A percentile compares a stretch with the other conserved stretches of the same genome.
Evolutionary conservation across 2,329 filamentous ascomycete species (phyloP).

Genomic region (Elsinoe ampelina): DNA sequence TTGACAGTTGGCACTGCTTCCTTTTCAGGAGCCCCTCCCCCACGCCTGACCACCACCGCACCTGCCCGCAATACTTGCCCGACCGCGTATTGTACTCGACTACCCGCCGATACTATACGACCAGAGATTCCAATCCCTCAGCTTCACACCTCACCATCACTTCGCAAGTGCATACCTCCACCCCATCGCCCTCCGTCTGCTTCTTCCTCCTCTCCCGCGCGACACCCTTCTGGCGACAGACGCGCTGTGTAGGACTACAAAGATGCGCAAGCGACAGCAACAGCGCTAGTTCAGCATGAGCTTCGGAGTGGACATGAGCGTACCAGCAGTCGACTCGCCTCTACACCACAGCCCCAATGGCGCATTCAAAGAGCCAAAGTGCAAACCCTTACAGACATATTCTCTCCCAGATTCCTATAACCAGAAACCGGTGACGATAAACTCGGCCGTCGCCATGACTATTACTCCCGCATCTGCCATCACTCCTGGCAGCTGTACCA

Average conservation of each 20-base stretch:
- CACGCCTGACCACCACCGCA: constrained; percentile 2
- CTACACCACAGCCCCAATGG: constrained; percentile 11
- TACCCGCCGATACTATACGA: background rate
- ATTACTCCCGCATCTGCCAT: constrained; percentile 22
- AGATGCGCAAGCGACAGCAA: constrained; percentile 14
- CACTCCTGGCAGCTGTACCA: constrained; percentile 25
- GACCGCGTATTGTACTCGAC: background rate
- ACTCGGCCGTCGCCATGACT: constrained; percentile 18
- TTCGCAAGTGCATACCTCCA: background rate
- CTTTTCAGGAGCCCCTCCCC: constrained; percentile 12
- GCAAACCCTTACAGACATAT: constrained; percentile 11
- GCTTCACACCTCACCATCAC: background rate
- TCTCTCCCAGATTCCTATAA: constrained; percentile 1
- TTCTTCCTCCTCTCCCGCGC: background rate
- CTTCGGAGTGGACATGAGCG: constrained; percentile 14
- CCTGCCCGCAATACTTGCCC: background rate
- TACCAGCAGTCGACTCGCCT: constrained; percentile 10
- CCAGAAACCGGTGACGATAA: constrained; percentile 5
- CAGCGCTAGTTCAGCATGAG: constrained; percentile 13
- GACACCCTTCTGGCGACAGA: background rate
- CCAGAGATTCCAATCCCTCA: background rate
- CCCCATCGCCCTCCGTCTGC: background rate
- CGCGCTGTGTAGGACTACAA: constrained; percentile 7
- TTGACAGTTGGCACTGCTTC: constrained; percentile 5
- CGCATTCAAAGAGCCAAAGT: constrained; percentile 12